phyloP scores from a whole-genome alignment of 495 filamentous ascomycete species.

The Astrothelium macrocarpum region DNA sequence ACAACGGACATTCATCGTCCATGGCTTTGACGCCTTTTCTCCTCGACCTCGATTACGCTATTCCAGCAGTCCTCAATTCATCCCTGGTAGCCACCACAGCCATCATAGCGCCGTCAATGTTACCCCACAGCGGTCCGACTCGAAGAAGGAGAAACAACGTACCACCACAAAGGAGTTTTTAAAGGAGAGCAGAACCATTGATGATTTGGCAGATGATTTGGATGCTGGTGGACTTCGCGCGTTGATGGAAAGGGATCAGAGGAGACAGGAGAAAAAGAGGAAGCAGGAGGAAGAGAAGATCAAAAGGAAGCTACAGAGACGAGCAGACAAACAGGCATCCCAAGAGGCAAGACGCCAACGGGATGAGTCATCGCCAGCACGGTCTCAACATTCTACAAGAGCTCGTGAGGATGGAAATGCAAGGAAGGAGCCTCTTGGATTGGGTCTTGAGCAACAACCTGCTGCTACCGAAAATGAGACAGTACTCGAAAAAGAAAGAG shows the following conservation, averaged over 20 bases:
- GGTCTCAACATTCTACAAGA: conserved; percentile 14
- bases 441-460: conserved; percentile 24
- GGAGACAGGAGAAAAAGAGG: conserved; percentile 63
- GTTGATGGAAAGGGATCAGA: conserved; percentile 73
- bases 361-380: conserved; percentile 12
- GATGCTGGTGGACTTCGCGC: conserved; percentile 71
- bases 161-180: conserved; percentile 53
- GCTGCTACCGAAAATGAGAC: conserved; percentile 39
- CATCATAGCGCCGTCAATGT: conserved; percentile 9
- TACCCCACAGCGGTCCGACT: conserved; percentile 24
- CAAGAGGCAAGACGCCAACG: conserved; percentile 36
- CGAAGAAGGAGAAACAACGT: conserved; percentile 23
- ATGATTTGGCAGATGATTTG: conserved; percentile 71
- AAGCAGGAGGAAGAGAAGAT: conserved; percentile 61
- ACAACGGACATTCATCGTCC: conserved; percentile 61
- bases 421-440: conserved; percentile 24
- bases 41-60: conserved; percentile 72
- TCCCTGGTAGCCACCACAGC: conserved; percentile 18
- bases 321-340: conserved; percentile 58
- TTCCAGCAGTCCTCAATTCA: conserved; percentile 50
- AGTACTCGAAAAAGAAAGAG: conserved; percentile 21
- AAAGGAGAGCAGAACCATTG: conserved; percentile 61
- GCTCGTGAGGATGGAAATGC: conserved; percentile 28
- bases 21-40: conserved; percentile 60
- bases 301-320: conserved; percentile 56